Base-by-base conservation (phyloP, 225 moss, liverwort and hornwort genomes). In the Bryoerythrophyllum caledonicum region DNA sequence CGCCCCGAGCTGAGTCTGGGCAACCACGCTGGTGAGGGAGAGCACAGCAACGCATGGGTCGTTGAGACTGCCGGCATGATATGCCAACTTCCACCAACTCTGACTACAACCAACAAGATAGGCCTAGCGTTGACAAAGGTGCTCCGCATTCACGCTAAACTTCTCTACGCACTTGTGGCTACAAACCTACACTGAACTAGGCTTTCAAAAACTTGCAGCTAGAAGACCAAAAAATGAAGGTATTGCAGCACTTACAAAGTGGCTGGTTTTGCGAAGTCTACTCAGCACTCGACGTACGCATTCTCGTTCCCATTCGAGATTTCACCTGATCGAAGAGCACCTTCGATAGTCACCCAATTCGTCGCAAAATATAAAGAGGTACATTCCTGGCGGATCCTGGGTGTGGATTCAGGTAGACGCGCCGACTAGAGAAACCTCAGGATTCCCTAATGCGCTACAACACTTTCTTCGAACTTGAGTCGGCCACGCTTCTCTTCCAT, bases 41-140 rank as follows among this genome's bases (percentile, higher is more conserved):
- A 82, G 76, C 79, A 85, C 65, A 85, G 76, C 68, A 82, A 69
- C 75, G 78, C 68, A 78, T 85, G 62, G 16, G 72, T 35, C 27
- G 68, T 75, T 34, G 65, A 73, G 48, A 65, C 60, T 76, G 70
- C 69, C 49, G 73, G 82, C 85, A 85, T 79, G 48, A 65, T 79
- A 76, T 67, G 63, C n/a, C n/a, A n/a, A n/a, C n/a, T n/a, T 76
- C 30, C 46, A 48, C 75, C 28, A 5, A 61, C 51, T 63, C 62
- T 70, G 21, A 28, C 13, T 37, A 56, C 67, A 26, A 38, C 11
- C 32, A 32, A 77, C 30, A 73, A 34, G 9, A 17, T 24, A 63
- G 23, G 5, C 35, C 51, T 40, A 26, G 13, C 55, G 2, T 53
- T 3, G 40, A 41, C 58, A 32, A 9, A 15, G 21, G 9, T 16